Evolutionary conservation across 2,329 filamentous ascomycete genomes (phyloP).

Genomic region (Clonostachys sp.): DNA sequence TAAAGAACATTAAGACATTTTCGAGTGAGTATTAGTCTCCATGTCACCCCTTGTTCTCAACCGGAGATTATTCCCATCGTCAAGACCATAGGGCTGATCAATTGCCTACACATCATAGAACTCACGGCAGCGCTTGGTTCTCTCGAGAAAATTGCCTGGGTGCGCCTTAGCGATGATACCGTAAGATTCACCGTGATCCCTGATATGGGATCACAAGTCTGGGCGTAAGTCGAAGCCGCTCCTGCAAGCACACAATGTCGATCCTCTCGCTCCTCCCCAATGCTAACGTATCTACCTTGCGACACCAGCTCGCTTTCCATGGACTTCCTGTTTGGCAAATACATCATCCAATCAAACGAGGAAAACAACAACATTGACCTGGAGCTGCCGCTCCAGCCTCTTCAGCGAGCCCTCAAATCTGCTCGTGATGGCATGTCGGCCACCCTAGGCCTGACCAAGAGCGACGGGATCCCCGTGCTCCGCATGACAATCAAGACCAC

Average conservation of each 20-base stretch:
- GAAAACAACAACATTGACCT: conserved; percentile 88
- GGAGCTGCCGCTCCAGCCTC: conserved; percentile 81
- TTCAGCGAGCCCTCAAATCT: conserved; percentile 89
- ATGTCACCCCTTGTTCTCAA: neutral
- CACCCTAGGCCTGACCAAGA: conserved; percentile 86
- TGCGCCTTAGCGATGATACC: conserved; percentile 80
- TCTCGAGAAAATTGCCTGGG: conserved; percentile 81
- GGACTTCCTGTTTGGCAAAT: conserved; percentile 84
- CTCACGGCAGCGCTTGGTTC: conserved; percentile 60
- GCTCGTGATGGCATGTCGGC: conserved; percentile 78
- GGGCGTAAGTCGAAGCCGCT: conserved; percentile 62
- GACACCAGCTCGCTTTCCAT: conserved; percentile 48
- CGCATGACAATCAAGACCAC: conserved; percentile 85
- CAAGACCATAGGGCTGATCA: neutral
- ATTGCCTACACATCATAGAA: conserved; percentile 32
- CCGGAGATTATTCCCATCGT: neutral
- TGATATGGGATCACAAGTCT: conserved; percentile 91
- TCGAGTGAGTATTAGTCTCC: conserved; percentile 40
- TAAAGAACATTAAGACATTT: conserved; percentile 63
- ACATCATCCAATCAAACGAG: conserved; percentile 81
- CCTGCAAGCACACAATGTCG: too few relatives aligned
- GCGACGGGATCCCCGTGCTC: conserved; percentile 79
- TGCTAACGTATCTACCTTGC: neutral
- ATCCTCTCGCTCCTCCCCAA: too few relatives aligned
- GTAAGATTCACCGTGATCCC: conserved; percentile 95